Percentiles rank a stretch among this genome's conserved stretches.
These are phyloP conservation scores for Trichoderma sp. DNA, from an alignment of 2,329 filamentous ascomycete species.

Conservation along the genomic window DNA sequence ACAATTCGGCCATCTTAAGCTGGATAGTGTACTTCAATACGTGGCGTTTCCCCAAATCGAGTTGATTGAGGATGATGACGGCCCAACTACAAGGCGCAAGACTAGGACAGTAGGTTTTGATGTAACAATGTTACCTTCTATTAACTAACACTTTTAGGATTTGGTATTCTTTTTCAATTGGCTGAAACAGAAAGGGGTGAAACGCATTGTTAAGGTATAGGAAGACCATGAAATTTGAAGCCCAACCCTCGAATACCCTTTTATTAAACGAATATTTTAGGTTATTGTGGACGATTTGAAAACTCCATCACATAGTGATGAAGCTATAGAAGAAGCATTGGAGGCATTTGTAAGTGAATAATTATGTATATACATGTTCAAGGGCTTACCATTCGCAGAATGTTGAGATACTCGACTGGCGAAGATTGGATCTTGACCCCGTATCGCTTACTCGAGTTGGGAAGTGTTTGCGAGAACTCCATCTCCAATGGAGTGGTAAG, in stretches of 20 bases:
- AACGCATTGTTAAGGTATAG: background rate
- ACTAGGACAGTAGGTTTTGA: background rate
- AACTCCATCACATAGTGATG: background rate
- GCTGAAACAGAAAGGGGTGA: background rate
- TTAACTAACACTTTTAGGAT: background rate
- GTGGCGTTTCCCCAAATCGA: background rate
- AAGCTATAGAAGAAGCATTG: conserved; percentile 5
- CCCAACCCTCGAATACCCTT: background rate
- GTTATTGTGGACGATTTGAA: background rate
- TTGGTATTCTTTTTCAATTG: background rate
- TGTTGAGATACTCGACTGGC: conserved; percentile 9
- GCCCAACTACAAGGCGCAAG: background rate
- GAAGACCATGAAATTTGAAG: background rate
- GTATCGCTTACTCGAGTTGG: background rate
- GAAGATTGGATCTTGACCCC: background rate
- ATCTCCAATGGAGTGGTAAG: background rate
- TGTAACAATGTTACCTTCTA: background rate
- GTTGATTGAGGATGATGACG: background rate
- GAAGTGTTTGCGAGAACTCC: background rate
- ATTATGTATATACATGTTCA: background rate
- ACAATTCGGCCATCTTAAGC: background rate
- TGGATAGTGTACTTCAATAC: background rate
- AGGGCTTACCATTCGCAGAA: background rate
- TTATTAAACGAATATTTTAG: background rate
- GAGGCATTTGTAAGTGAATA: background rate